Evolutionary conservation across 2,329 filamentous ascomycete genomes (phyloP).

Genomic region (Sporothrix pallida): DNA sequence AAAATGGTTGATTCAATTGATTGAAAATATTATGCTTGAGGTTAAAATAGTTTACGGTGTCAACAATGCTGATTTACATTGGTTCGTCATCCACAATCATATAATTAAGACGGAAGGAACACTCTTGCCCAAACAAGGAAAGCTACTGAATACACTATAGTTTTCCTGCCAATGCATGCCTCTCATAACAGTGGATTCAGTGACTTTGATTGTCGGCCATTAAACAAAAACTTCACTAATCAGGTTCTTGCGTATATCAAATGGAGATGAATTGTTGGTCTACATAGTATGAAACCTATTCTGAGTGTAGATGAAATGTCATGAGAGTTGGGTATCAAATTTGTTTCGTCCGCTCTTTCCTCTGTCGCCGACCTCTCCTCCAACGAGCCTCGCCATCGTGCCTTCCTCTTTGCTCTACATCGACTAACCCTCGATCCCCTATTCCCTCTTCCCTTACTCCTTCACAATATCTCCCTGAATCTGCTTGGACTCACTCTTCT

Average conservation of each 20-base stretch:
- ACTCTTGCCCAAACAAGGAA: too few species aligned
- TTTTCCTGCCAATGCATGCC: too few species aligned
- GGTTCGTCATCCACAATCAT: too few species aligned
- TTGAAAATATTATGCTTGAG: neutral
- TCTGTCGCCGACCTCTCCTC: neutral
- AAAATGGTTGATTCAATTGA: neutral
- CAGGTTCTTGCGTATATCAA: too few species aligned
- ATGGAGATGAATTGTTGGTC: neutral
- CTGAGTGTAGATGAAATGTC: neutral
- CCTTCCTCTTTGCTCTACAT: neutral
- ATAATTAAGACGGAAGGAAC: too few species aligned
- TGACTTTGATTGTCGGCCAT: too few species aligned
- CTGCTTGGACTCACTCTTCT: neutral
- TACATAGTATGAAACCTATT: neutral
- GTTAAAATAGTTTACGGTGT: neutral
- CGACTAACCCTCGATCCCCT: neutral
- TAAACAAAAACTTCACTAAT: too few species aligned
- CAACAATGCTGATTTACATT: too few species aligned
- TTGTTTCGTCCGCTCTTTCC: slow-evolving; percentile 14
- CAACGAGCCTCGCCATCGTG: too few species aligned
- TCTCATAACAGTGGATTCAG: too few species aligned
- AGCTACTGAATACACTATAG: too few species aligned
- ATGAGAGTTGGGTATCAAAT: slow-evolving; percentile 25
- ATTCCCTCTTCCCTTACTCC: neutral
- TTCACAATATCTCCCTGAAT: neutral